Base-by-base conservation (phyloP, 1,284 basidiomycete genomes). In the Bjerkandera adusta region DNA sequence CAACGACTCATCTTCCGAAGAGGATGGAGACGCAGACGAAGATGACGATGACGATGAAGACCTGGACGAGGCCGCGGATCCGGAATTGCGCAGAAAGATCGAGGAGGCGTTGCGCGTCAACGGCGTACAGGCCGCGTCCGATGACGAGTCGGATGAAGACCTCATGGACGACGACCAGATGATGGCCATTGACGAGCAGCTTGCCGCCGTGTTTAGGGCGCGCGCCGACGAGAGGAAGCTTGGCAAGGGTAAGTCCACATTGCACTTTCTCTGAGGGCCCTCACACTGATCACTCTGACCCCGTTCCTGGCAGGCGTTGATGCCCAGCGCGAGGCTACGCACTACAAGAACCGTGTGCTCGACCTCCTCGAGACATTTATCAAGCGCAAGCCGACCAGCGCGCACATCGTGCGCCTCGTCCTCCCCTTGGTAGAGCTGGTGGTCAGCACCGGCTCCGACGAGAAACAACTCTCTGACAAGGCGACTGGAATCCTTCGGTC, bases 131-230 rank as follows among this genome's bases (percentile, higher is more conserved):
- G 75, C 78, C 5, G 74, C 70, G 4, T 72, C 72, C 13, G 70
- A 68, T 25, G 69, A 70, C 6, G 65, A 67, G 33, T 69, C 70
- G 1, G 72, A 87, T 25, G 84, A 88, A 56, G 86, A 89, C 36
- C 70, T 85, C 21, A 87, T 94, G 83, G 89, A 95, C 61, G 96
- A 98, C 61, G 95, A 98, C 36, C 92, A 97, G 69, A 99, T 98
- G 96, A 84, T 97, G 75, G 87, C 89, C 39, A 81, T 98, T 35
- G 96, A 99, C 62, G 90, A 92, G 51, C 91, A 97, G 61, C 80
- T 99, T 5, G 91, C 92, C 4, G 83, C 88, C 48, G 87, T 95
- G 30, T 97, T 99, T 80, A 80, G 80, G 53, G 73, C 79, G 37
- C 81, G 83, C 47, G 67, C 75, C n/a, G 73, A 72, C 42, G 80